Evolutionary conservation across 768 basidiomycete species (phyloP).

Genomic region (Russula dissimulans): DNA sequence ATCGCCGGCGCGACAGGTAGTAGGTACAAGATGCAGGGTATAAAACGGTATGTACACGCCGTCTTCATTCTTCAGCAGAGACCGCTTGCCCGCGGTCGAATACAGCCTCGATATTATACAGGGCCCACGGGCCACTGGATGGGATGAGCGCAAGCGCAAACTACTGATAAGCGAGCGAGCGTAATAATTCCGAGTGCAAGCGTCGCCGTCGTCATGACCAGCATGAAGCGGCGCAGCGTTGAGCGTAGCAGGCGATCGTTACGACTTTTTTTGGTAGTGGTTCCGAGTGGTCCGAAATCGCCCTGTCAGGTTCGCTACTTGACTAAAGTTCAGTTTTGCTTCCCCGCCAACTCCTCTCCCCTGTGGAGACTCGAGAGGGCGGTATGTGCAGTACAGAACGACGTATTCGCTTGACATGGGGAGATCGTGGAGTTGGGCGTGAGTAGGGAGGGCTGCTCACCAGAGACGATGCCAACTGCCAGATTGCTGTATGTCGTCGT

Average conservation of each 20-base stretch:
- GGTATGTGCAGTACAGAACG: constrained; percentile 2
- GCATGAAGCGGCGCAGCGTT: constrained; percentile 6
- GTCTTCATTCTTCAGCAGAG: too few species aligned
- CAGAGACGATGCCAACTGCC: too few species aligned
- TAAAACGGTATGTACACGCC: too few species aligned
- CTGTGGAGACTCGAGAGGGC: neutral
- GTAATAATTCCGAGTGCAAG: constrained; percentile 1
- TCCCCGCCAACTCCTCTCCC: too few species aligned
- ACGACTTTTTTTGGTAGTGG: neutral
- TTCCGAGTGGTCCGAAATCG: neutral
- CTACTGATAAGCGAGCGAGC: neutral
- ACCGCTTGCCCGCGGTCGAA: too few species aligned
- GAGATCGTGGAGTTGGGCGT: too few species aligned
- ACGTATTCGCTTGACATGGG: neutral
- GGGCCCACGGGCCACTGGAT: neutral
- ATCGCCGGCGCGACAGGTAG: too few species aligned
- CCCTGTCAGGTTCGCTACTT: neutral
- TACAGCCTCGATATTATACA: too few species aligned
- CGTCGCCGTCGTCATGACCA: neutral
- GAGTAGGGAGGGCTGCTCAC: neutral
- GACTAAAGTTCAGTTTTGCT: too few species aligned
- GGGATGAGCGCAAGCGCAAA: neutral
- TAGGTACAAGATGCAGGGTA: too few species aligned
- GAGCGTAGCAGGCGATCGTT: neutral
- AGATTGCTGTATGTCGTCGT: constrained; percentile 3